Conservation (phyloP, 2,329 filamentous ascomycete genomes). For the Fusarium sp. region DNA sequence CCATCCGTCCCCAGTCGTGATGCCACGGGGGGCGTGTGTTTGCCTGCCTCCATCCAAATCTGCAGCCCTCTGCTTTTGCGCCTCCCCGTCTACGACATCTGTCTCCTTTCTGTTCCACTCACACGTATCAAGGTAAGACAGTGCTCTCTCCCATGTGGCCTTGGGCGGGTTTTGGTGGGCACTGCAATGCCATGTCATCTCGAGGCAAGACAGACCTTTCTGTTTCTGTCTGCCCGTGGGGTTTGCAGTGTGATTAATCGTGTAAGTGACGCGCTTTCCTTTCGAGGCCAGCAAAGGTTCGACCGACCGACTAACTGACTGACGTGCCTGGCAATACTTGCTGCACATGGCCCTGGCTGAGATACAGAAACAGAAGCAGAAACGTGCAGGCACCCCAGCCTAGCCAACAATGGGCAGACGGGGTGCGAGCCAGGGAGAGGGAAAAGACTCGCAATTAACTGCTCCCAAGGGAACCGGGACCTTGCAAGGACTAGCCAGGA, state of each 20-base stretch:
- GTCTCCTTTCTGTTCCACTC: constrained; percentile 16
- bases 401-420: background rate
- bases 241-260: constrained; percentile 1
- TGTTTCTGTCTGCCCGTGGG: constrained; percentile 1
- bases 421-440: background rate
- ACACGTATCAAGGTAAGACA: constrained; percentile 36
- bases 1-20: background rate
- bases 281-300: constrained; percentile 24
- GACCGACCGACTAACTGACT: background rate
- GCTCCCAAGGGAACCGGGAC: constrained; percentile 17
- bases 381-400: background rate
- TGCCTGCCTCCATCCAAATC: background rate
- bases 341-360: background rate
- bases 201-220: background rate
- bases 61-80: background rate
- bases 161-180: constrained; percentile 18
- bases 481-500: constrained; percentile 36
- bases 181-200: constrained; percentile 36
- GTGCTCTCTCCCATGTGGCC: constrained; percentile 32
- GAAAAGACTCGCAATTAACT: constrained; percentile 21
- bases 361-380: background rate
- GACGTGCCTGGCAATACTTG: background rate
- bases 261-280: constrained; percentile 14
- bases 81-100: constrained; percentile 4
- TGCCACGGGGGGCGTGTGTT: constrained; percentile 3